These are phyloP conservation scores for Populus ilicifolia DNA, from an alignment of 345 rosid genomes.

Conservation along the genomic window DNA sequence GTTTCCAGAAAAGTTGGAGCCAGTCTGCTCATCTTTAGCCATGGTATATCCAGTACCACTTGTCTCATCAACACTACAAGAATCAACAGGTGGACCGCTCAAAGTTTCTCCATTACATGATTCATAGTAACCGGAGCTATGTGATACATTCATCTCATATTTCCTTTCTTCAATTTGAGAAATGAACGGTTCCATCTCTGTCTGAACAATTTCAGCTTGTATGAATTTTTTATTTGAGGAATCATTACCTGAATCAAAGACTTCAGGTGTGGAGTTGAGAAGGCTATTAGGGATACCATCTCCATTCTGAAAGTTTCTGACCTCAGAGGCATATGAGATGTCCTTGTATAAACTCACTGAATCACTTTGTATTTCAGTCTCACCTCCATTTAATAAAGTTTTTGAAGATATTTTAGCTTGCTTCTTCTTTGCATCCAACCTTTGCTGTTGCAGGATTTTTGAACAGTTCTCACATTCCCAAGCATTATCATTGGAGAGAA, in stretches of 20 bases:
- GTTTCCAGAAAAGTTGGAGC: conserved; percentile 30
- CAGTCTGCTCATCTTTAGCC: conserved; percentile 25
- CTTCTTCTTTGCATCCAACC: conserved; percentile 40
- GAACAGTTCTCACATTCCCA: conserved; percentile 95
- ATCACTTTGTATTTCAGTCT: conserved; percentile 18
- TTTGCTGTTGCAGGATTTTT: conserved; percentile 40
- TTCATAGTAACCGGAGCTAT: conserved; percentile 21
- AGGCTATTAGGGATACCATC: conserved; percentile 16
- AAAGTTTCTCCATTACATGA: conserved; percentile 31
- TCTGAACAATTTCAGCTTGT: conserved; percentile 24
- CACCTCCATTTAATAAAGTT: conserved; percentile 27
- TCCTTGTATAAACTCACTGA: conserved; percentile 16
- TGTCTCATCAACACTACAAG: conserved; percentile 32
- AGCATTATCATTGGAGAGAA: conserved; percentile 84
- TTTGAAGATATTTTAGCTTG: conserved; percentile 24
- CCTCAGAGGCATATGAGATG: conserved; percentile 16
- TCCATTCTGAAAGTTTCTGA: conserved; percentile 30
- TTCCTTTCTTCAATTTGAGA: conserved; percentile 17
- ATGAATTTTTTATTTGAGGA: conserved; percentile 23
- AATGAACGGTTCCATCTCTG: conserved; percentile 11
- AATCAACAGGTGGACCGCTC: conserved; percentile 28
- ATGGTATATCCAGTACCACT: conserved; percentile 14
- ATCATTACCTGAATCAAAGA: conserved; percentile 23
- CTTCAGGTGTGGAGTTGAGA: conserved; percentile 15
- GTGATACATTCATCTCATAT: conserved; percentile 17